These are phyloP conservation scores for Ceratopteris richardii DNA, from an alignment of 75 land plant genomes.

Conservation along the genomic window DNA sequence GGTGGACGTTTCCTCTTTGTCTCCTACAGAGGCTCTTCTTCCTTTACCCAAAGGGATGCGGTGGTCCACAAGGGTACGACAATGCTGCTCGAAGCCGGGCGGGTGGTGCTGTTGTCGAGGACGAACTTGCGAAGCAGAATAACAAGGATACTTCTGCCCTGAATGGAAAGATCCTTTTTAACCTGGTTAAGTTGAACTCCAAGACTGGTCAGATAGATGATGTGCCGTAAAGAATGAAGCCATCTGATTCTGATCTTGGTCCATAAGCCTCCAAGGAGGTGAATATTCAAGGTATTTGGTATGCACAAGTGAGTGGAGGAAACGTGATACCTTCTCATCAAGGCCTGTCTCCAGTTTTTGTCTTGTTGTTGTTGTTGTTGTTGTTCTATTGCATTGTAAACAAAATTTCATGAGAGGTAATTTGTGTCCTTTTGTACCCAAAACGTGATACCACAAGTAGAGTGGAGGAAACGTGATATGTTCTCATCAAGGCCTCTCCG, in stretches of 20 bases:
- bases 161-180: slow-evolving; percentile 63
- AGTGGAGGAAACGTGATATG: slow-evolving; percentile 13
- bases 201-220: slow-evolving; percentile 87
- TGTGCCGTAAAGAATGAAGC: slow-evolving; percentile 96
- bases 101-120: slow-evolving; percentile 90
- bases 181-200: slow-evolving; percentile 63
- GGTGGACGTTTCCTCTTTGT: slow-evolving; percentile 68
- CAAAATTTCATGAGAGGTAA: too few species aligned
- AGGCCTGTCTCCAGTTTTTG: too few species aligned
- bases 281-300: slow-evolving; percentile 94
- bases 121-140: slow-evolving; percentile 89
- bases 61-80: slow-evolving; percentile 95
- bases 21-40: slow-evolving; percentile 92
- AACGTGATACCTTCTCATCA: neutral
- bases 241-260: slow-evolving; percentile 93
- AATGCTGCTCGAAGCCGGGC: slow-evolving; percentile 85
- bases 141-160: slow-evolving; percentile 56
- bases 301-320: slow-evolving; percentile 70
- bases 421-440: too few species aligned
- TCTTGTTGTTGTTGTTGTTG: too few species aligned
- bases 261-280: slow-evolving; percentile 93
- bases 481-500: too few species aligned
- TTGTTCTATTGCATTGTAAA: too few species aligned
- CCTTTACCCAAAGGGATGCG: slow-evolving; percentile 96
- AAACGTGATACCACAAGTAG: too few species aligned